These are phyloP conservation scores for Cucumis melo DNA, from an alignment of 306 rosid genomes.

Conservation along the genomic window DNA sequence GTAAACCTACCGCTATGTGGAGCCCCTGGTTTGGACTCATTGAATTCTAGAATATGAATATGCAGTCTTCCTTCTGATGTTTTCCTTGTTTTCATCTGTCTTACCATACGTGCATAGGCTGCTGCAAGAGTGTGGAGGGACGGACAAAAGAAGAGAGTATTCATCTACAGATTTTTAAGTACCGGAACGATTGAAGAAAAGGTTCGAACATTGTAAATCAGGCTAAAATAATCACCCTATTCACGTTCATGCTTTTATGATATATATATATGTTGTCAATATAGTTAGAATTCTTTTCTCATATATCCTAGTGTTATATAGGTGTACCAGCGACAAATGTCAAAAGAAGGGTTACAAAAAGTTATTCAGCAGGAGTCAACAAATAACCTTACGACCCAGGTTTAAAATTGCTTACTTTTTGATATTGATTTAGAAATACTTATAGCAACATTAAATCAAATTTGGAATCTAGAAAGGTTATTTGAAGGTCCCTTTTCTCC, in stretches of 20 bases:
- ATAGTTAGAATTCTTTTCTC: background rate
- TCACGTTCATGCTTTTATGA: constrained; percentile 4
- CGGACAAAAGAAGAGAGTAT: constrained; percentile 97
- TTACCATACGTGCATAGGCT: constrained; percentile 39
- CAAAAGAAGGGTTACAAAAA: constrained; percentile 97
- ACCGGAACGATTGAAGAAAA: constrained; percentile 95
- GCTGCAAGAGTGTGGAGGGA: constrained; percentile 99
- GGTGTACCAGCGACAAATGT: constrained; percentile 99
- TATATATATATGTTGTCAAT: background rate
- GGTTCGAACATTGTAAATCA: constrained; percentile 31
- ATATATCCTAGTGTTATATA: constrained; percentile 13
- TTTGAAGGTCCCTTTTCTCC: background rate
- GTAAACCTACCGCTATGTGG: constrained; percentile 21
- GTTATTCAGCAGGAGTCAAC: constrained; percentile 82
- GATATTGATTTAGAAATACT: background rate
- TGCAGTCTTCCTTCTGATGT: background rate
- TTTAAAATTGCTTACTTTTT: constrained; percentile 15
- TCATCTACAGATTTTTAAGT: constrained; percentile 76
- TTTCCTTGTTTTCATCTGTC: constrained; percentile 15
- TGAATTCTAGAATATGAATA: constrained; percentile 1
- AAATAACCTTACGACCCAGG: constrained; percentile 46
- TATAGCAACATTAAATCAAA: background rate
- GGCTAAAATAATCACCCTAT: constrained; percentile 3
- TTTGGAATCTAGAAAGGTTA: background rate
- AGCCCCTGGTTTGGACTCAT: background rate